These are phyloP conservation scores for Orbilia quercus DNA, from an alignment of 2,329 filamentous ascomycete species.

Conservation along the genomic window DNA sequence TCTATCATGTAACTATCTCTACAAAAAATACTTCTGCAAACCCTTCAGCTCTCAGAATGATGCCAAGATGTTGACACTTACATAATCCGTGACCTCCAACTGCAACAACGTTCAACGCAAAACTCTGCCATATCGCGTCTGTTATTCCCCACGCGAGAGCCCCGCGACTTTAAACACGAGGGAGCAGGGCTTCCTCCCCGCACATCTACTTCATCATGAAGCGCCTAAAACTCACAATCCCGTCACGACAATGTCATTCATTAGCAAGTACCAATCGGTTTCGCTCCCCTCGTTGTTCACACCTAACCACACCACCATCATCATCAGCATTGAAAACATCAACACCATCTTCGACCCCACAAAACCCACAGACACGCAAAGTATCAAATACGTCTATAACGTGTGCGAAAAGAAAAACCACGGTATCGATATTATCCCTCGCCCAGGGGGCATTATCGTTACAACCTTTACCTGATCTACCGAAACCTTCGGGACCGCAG, in stretches of 20 bases:
- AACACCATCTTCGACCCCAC: too few species aligned
- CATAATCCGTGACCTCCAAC: neutral
- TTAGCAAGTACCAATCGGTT: neutral
- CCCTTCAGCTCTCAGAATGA: too few species aligned
- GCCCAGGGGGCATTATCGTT: slow-evolving; percentile 38
- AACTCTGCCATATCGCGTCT: neutral
- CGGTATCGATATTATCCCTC: slow-evolving; percentile 25
- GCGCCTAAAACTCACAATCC: slow-evolving; percentile 49
- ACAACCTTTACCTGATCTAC: slow-evolving; percentile 58
- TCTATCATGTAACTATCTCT: too few species aligned
- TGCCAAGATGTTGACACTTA: neutral
- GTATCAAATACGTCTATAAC: slow-evolving; percentile 1
- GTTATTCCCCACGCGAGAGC: neutral
- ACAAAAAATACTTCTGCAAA: too few species aligned
- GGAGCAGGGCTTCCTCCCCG: neutral
- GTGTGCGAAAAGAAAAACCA: slow-evolving; percentile 41
- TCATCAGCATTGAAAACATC: neutral
- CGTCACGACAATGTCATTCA: slow-evolving; percentile 14
- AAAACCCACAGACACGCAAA: slow-evolving; percentile 51
- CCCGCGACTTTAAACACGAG: neutral
- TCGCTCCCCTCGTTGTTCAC: neutral
- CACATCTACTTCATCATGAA: neutral
- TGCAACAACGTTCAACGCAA: slow-evolving; percentile 16
- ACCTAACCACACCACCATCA: neutral
- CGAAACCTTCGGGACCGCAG: slow-evolving; percentile 62